Percentiles rank a stretch among this genome's conserved stretches.
phyloP scores from a whole-genome alignment of 1,139 yeast species.

The Zygoascus sp. region DNA sequence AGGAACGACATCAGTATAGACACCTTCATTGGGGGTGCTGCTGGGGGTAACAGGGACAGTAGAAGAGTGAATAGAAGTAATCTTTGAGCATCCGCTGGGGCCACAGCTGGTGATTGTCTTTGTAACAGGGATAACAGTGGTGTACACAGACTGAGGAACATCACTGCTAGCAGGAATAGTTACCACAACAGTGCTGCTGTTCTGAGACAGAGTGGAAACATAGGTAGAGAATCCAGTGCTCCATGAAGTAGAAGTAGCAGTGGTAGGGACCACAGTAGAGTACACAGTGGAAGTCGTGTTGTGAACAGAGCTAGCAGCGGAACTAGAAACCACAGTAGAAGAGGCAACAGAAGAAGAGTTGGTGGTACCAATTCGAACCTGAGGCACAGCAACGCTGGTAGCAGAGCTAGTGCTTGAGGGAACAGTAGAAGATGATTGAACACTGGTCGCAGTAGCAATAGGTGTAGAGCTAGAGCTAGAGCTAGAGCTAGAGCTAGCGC shows the following conservation, averaged over 20 bases:
- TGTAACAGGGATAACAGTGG: background rate
- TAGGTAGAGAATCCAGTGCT: background rate
- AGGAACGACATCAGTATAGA: background rate
- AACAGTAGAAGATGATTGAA: too few relatives aligned
- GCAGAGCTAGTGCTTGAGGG: too few relatives aligned
- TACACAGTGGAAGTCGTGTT: background rate
- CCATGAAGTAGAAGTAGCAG: background rate
- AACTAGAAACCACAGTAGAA: background rate
- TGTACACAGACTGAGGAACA: background rate
- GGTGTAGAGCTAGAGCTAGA: too few relatives aligned
- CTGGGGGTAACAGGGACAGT: background rate
- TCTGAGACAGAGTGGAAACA: background rate
- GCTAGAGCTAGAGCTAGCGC: too few relatives aligned
- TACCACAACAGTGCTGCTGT: background rate
- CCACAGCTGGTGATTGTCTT: background rate
- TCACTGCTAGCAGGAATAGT: background rate
- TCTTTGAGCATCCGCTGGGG: too few relatives aligned
- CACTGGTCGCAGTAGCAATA: too few relatives aligned
- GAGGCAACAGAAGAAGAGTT: background rate
- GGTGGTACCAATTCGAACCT: background rate
- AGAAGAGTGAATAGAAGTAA: too few relatives aligned
- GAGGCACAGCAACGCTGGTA: too few relatives aligned
- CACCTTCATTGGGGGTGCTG: background rate
- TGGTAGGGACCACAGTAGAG: background rate
- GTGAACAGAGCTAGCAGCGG: background rate